Base-by-base conservation (phyloP, 164 flowering plant genomes). In the Dillenia suffruticosa region DNA sequence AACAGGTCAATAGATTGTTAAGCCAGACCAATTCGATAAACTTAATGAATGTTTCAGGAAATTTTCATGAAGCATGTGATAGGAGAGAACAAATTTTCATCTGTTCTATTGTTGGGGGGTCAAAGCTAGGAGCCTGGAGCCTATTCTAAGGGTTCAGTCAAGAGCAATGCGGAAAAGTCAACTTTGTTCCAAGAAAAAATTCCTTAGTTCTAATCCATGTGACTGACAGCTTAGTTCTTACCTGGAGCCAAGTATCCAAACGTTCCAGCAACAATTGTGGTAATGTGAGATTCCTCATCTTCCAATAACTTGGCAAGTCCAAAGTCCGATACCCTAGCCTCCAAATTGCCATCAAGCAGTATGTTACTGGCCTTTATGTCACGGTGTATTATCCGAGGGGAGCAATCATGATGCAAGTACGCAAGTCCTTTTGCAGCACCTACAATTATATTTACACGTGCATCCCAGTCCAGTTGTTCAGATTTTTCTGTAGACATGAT, bases 211-310 rank as follows among this genome's bases (percentile, higher is more conserved):
- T 16, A 32, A 6, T n/a, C 19, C 12, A 19, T 57, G 49, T 9
- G 12, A 15, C 46, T 44, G 9, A 57, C 8, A 62, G 59, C 49
- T 49, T 32, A 4, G 7, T 32, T 32, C 74, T 63, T 77, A 94
- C 99, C 99, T 70, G 99, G 99, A 72, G 99, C 99, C 54, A 94
- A 73, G 76, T 94, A 94, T 50, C 99, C 99, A 72, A 94, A 94
- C 40, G 99, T 91, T 63, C 99, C 99, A 58, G 97, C 97, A 59
- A 91, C 97, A 74, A 94, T 94, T 19, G 99, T 94, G 17, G 99
- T 91, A 53, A 89, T 91, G 67, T 94, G 99, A 55, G 99, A 89
- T 80, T 91, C 90, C 69, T 91, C 96, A 78, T 94, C 99, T 74
- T 85, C 89, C 74, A 94, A 69, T 66, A 94, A 71, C 67, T 94